Percentiles rank a stretch among this genome's conserved stretches.
phyloP scores from a whole-genome alignment of 768 basidiomycete species.

The Suillus occidentalis region DNA sequence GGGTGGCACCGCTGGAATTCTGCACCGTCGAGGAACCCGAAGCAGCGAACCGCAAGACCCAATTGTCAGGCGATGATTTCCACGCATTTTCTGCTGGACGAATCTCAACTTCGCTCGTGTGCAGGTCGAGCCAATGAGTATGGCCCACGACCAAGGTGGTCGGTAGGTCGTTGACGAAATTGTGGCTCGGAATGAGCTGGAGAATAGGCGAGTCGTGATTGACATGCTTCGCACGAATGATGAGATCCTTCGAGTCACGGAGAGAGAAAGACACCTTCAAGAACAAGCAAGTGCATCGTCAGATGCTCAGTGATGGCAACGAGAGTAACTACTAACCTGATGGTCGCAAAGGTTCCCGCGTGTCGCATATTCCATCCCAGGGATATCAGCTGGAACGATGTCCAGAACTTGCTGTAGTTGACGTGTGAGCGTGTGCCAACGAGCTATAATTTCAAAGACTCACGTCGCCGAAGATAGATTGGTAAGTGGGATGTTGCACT shows the following conservation, averaged over 20 bases:
- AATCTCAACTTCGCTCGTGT: constrained; percentile 24
- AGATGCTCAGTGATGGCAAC: not conserved
- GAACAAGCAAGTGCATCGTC: not conserved
- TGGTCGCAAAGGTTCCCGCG: constrained; percentile 16
- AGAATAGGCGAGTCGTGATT: constrained; percentile 3
- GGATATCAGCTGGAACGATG: constrained; percentile 24
- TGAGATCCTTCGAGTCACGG: constrained; percentile 11
- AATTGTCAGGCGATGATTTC: constrained; percentile 26
- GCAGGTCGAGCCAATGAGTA: constrained; percentile 34
- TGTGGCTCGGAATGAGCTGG: constrained; percentile 26
- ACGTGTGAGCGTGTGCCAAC: constrained; percentile 3
- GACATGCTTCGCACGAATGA: constrained; percentile 19
- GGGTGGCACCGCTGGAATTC: constrained; percentile 3
- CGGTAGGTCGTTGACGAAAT: constrained; percentile 27
- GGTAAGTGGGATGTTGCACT: constrained; percentile 20
- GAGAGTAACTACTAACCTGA: constrained; percentile 16
- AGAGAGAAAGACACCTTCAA: constrained; percentile 27
- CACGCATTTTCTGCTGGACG: constrained; percentile 27
- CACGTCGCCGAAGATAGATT: constrained; percentile 23
- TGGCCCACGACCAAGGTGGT: constrained; percentile 19
- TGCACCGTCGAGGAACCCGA: constrained; percentile 12
- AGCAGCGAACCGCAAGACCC: constrained; percentile 21
- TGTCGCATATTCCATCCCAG: constrained; percentile 28
- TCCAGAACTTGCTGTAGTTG: constrained; percentile 20
- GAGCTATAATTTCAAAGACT: not conserved